Base-by-base conservation (phyloP, 345 rosid genomes). In the Sapria himalayana region DNA sequence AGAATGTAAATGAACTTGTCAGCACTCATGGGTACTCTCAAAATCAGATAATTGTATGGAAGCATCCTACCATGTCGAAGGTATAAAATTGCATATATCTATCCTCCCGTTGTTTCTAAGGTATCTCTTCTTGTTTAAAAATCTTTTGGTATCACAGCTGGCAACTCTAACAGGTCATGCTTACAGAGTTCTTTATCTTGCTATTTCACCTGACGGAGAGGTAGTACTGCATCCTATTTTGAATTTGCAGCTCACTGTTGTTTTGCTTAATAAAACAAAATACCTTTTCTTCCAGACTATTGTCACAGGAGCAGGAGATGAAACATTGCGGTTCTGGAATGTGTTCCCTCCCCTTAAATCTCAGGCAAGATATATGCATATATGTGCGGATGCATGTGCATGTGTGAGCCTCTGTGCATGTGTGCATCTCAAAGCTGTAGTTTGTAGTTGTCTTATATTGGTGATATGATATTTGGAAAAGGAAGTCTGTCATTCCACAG, bases 1-100 rank as follows among this genome's bases (percentile, higher is more conserved):
- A 84, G 69, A 91, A 91, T 54, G 96, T 75, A 25, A 91, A 91
- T 42, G 96, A 91, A 66, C 85, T 91, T 27, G 94, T 91, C 54
- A 91, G 99, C 66, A 84, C 99, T 9, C 99, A 91, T 39, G 99
- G 99, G 33, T 91, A 80, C 66, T 91, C 99, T 36, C 96, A 91
- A 62, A 91, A 91, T 65, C 96, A 91, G 65, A 84, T 91, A 27
- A 66, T 80, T 18, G 92, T 91, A 17, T 91, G 99, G 99, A 91
- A 85, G 70, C 84, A 84, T 50, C 96, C 99, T 35, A 66, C 76
- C 36, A 84, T 91, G 99, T 73, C 99, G 37, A 91, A 91, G 89
- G 96, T 84, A 63, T 22, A 52, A 17, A 51, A 37, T 13, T 40
- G 18, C 0, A 23, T 5, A 29, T 14, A 4, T 15, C 12, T 23